A percentile compares a stretch with the other conserved stretches of the same genome.
Conservation (phyloP, 495 filamentous ascomycete species). For the Trichoderma asperelloides region DNA sequence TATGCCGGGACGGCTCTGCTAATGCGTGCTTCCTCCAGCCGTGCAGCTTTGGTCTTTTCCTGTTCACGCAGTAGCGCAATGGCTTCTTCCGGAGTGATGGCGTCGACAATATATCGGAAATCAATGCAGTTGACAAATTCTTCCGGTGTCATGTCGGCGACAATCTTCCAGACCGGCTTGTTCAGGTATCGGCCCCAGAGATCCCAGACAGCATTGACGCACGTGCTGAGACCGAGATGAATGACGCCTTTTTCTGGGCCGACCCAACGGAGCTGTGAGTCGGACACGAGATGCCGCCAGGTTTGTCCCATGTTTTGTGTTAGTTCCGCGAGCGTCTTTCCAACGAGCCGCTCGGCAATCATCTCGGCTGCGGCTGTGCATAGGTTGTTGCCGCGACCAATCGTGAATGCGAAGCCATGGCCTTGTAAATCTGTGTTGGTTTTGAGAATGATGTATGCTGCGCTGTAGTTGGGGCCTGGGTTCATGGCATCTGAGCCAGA, state of each 20-base stretch:
- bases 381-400: conserved; percentile 90
- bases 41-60: conserved; percentile 52
- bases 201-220: conserved; percentile 93
- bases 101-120: conserved; percentile 89
- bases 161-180: conserved; percentile 86
- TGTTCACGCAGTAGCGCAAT: conserved; percentile 55
- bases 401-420: conserved; percentile 95
- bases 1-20: conserved; percentile 77
- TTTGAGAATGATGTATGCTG: conserved; percentile 84
- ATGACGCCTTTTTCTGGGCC: conserved; percentile 94
- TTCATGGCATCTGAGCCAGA: conserved; percentile 98
- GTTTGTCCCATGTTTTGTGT: conserved; percentile 78
- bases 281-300: conserved; percentile 84
- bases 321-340: conserved; percentile 64
- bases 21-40: conserved; percentile 60
- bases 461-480: conserved; percentile 83
- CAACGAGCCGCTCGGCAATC: conserved; percentile 62
- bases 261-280: conserved; percentile 89
- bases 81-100: conserved; percentile 81
- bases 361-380: conserved; percentile 76
- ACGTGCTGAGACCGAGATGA: conserved; percentile 80
- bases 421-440: conserved; percentile 66
- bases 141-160: conserved; percentile 81
- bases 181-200: conserved; percentile 86
- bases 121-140: conserved; percentile 83